Conservation (phyloP, 1,139 yeast genomes). For the Suhomyces guaymorum region DNA sequence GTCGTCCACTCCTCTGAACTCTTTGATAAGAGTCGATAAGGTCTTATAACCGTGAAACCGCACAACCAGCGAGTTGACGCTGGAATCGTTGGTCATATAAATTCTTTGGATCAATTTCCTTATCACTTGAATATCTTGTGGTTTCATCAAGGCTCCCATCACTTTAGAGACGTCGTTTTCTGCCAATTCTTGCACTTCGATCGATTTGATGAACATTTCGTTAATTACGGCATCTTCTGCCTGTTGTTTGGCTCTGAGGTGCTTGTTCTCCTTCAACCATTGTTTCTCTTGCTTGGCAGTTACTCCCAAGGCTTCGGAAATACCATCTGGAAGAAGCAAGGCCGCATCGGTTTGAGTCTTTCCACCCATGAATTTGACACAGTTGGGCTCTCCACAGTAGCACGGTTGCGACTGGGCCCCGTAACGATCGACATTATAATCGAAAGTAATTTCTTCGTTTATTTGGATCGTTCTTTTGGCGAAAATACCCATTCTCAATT, state of each 20-base stretch:
- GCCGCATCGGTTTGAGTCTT: constrained; percentile 94
- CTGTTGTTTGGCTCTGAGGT: constrained; percentile 46
- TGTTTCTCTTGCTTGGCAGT: constrained; percentile 58
- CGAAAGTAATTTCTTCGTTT: constrained; percentile 94
- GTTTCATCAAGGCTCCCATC: constrained; percentile 79
- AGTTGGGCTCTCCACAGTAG: constrained; percentile 89
- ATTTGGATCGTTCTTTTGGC: constrained; percentile 68
- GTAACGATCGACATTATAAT: constrained; percentile 93
- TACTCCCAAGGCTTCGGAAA: constrained; percentile 85
- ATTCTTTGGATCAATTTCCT: constrained; percentile 69
- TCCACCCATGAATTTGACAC: constrained; percentile 93
- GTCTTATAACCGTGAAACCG: constrained; percentile 88
- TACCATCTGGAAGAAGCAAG: constrained; percentile 74
- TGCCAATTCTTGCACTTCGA: constrained; percentile 55
- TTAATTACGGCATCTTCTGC: constrained; percentile 62
- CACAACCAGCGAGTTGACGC: constrained; percentile 61
- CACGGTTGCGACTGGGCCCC: constrained; percentile 95
- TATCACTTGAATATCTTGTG: constrained; percentile 68
- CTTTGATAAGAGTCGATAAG: constrained; percentile 57
- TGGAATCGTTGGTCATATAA: constrained; percentile 52
- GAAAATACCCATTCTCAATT: constrained; percentile 91
- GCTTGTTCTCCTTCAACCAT: constrained; percentile 64
- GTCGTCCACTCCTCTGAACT: constrained; percentile 32
- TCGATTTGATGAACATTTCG: constrained; percentile 60
- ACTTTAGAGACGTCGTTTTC: constrained; percentile 72